phyloP scores from a whole-genome alignment of 192 early-diverging fungal species.

The Mortierella antarctica region DNA sequence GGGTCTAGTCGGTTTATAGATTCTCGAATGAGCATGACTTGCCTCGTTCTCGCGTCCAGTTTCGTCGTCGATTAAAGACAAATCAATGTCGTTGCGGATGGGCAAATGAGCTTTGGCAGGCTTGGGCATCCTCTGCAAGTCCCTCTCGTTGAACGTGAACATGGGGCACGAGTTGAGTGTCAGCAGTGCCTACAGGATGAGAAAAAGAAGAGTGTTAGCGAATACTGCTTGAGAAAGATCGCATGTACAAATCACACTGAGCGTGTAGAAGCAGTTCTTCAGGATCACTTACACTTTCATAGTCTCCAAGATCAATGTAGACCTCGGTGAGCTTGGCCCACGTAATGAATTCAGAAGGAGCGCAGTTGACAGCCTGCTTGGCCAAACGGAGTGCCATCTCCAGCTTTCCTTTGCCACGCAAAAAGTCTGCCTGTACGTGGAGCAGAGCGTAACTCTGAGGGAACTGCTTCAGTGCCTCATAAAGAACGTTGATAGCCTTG shows the following conservation, averaged over 20 bases:
- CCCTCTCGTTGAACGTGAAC: conserved; percentile 92
- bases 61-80: conserved; percentile 70
- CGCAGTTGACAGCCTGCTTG: conserved; percentile 92
- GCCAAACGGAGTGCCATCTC: conserved; percentile 89
- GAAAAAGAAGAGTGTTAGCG: not conserved
- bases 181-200: conserved; percentile 78
- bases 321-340: conserved; percentile 97
- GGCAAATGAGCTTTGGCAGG: conserved; percentile 91
- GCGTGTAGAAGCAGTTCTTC: not conserved
- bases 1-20: not conserved
- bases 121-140: conserved; percentile 91
- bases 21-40: not conserved
- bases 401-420: conserved; percentile 66
- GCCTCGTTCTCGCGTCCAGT: conserved; percentile 64
- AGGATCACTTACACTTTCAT: conserved; percentile 70
- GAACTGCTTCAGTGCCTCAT: conserved; percentile 82
- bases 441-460: conserved; percentile 88
- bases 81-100: conserved; percentile 81
- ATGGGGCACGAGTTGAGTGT: conserved; percentile 99
- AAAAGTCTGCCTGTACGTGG: conserved; percentile 91
- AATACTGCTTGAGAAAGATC: not conserved
- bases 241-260: not conserved
- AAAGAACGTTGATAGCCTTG: conserved; percentile 89
- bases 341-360: conserved; percentile 94
- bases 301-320: conserved; percentile 89